These are phyloP conservation scores for Coffea humblotiana DNA, from an alignment of 305 asterid genomes.

Conservation along the genomic window DNA sequence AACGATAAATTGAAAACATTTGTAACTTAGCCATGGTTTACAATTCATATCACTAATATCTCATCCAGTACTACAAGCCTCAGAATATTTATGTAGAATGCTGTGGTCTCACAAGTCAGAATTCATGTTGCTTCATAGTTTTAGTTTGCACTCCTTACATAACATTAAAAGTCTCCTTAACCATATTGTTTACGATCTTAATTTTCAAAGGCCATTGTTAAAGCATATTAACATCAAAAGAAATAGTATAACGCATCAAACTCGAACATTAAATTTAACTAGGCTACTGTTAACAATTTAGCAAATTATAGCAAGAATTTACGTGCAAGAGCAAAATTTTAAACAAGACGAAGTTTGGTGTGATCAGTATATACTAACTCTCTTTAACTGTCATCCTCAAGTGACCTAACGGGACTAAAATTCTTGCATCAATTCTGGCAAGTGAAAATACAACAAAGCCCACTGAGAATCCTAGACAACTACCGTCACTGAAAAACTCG, in stretches of 20 bases:
- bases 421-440: not conserved
- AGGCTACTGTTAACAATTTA: no score
- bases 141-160: not conserved
- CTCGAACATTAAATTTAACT: no score
- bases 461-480: no score
- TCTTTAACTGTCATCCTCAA: not conserved
- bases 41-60: not conserved
- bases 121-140: not conserved
- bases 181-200: not conserved
- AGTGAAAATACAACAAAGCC: not conserved
- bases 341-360: not conserved
- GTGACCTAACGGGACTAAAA: not conserved
- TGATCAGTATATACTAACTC: no score
- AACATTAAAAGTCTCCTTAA: not conserved
- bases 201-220: not conserved
- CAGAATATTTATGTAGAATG: not conserved
- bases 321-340: not conserved
- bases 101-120: not conserved
- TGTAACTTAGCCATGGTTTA: not conserved
- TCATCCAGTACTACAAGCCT: not conserved
- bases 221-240: not conserved
- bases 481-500: not conserved
- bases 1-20: not conserved
- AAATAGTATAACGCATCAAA: not conserved
- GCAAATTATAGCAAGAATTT: not conserved